A percentile compares a stretch with the other conserved stretches of the same genome.
These are phyloP conservation scores for Artemisia tridentata DNA, from an alignment of 129 eudicot species.

Conservation along the genomic window DNA sequence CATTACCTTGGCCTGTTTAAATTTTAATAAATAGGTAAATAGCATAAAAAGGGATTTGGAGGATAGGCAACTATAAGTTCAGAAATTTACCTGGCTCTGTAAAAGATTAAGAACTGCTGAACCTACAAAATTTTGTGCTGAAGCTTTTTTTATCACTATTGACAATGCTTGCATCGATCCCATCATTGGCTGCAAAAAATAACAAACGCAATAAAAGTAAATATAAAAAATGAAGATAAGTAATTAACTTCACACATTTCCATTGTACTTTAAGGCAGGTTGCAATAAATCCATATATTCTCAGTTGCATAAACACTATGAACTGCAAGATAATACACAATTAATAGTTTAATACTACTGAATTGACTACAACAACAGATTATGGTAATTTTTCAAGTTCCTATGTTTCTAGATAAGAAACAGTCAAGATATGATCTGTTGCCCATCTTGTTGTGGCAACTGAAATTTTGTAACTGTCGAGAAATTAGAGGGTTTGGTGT, in stretches of 20 bases:
- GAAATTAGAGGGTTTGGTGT: background rate
- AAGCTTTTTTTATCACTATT: slow-evolving; percentile 71
- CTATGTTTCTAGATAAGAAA: background rate
- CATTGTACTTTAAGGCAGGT: slow-evolving; percentile 7
- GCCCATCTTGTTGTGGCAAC: background rate
- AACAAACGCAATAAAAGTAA: background rate
- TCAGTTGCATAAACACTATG: slow-evolving; percentile 15
- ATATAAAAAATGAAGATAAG: slow-evolving; percentile 3
- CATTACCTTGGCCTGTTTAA: slow-evolving; percentile 83
- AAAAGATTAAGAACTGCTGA: slow-evolving; percentile 91
- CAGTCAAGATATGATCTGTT: background rate
- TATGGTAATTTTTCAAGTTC: background rate
- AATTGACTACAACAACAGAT: background rate
- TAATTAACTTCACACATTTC: slow-evolving; percentile 9
- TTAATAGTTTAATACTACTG: background rate
- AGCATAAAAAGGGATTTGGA: background rate
- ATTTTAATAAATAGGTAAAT: background rate
- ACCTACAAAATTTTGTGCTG: slow-evolving; percentile 59
- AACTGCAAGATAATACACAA: background rate
- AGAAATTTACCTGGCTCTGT: slow-evolving; percentile 74
- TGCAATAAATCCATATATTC: background rate
- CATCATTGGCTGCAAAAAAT: slow-evolving; percentile 80
- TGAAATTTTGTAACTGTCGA: background rate
- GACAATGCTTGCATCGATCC: slow-evolving; percentile 84
- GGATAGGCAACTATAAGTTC: background rate